Evolutionary conservation across 2,329 filamentous ascomycete genomes (phyloP).

Genomic region (Sporothrix schenckii): DNA sequence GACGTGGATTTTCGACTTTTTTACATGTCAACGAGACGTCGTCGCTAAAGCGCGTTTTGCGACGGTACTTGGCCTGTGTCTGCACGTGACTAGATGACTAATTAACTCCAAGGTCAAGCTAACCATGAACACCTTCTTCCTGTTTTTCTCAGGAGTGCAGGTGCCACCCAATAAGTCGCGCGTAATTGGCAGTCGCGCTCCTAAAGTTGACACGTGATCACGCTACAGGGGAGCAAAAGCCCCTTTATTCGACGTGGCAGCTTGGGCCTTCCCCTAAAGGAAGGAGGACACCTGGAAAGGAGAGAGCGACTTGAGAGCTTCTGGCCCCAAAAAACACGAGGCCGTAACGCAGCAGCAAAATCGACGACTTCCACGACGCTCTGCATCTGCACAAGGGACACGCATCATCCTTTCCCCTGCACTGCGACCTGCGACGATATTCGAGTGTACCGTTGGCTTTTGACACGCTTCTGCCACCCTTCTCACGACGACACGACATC

Average conservation of each 20-base stretch:
- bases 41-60: conserved; percentile 21
- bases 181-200: conserved; percentile 23
- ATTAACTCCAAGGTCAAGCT: not conserved
- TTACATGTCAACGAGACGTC: not conserved
- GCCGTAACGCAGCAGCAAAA: not conserved
- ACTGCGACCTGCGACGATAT: conserved; percentile 9
- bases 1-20: not conserved
- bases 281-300: conserved; percentile 24
- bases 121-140: not conserved
- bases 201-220: conserved; percentile 23
- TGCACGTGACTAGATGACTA: conserved; percentile 21
- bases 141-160: conserved; percentile 20
- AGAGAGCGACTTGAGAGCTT: conserved; percentile 25
- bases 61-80: not conserved
- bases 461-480: not conserved
- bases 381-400: conserved; percentile 10
- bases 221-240: conserved; percentile 5
- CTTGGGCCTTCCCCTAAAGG: conserved; percentile 1
- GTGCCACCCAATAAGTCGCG: conserved; percentile 28
- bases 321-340: conserved; percentile 14
- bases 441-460: not conserved
- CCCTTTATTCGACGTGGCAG: conserved; percentile 33
- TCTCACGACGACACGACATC: conserved; percentile 25
- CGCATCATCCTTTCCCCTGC: conserved; percentile 15
- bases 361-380: not conserved